These are phyloP conservation scores for Cryptosporidium xiaoi DNA, from an alignment of 169 alveolate genomes.

Conservation along the genomic window DNA sequence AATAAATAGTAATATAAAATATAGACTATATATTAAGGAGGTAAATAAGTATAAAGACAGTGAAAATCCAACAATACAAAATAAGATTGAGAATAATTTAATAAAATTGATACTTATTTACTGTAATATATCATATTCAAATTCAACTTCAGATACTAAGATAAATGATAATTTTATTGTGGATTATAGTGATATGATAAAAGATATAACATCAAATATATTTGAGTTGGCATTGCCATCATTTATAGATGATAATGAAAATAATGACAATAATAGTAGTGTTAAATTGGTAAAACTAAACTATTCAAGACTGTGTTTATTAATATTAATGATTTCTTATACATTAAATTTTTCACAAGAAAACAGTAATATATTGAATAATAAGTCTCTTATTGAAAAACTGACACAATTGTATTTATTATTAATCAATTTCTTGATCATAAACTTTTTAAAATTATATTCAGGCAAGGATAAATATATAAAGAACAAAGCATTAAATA, in stretches of 20 bases:
- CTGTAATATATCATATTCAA: conserved; percentile 8
- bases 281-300: background rate
- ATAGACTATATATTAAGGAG: background rate
- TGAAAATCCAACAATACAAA: background rate
- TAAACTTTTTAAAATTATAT: conserved; percentile 32
- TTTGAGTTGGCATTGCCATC: background rate
- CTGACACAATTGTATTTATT: conserved; percentile 29
- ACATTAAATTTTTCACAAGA: conserved; percentile 16
- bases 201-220: conserved; percentile 22
- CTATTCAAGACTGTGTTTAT: conserved; percentile 14
- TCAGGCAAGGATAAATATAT: conserved; percentile 4
- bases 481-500: background rate
- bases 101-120: background rate
- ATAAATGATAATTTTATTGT: conserved; percentile 4
- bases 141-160: background rate
- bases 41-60: too few relatives aligned
- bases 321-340: conserved; percentile 24
- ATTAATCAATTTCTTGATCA: conserved; percentile 23
- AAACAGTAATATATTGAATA: background rate
- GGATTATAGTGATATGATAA: conserved; percentile 3
- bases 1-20: background rate
- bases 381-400: conserved; percentile 13
- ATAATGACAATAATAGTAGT: background rate
- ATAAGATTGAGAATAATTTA: background rate
- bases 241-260: background rate